These are phyloP conservation scores for Hanseniaspora hatyaiensis DNA, from an alignment of 805 yeast genomes.

Conservation along the genomic window DNA sequence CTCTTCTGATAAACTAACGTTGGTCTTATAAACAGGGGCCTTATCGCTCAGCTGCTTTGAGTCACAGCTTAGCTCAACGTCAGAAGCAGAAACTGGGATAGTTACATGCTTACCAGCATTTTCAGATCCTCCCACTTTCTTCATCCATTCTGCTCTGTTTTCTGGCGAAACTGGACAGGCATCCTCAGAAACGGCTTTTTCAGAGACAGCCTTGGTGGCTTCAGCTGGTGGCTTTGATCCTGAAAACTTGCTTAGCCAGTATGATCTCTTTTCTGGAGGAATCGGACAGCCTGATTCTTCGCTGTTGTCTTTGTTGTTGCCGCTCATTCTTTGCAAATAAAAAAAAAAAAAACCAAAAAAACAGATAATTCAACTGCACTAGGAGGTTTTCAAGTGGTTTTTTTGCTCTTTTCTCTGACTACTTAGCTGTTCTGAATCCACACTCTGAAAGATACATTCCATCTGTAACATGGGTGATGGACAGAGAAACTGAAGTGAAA, in stretches of 20 bases:
- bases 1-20: conserved; percentile 48
- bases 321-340: too few relatives aligned
- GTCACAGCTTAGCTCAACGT: conserved; percentile 32
- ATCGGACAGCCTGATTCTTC: conserved; percentile 48
- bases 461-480: too few relatives aligned
- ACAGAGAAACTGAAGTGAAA: too few relatives aligned
- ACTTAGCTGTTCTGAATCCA: too few relatives aligned
- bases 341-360: too few relatives aligned
- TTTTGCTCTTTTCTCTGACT: too few relatives aligned
- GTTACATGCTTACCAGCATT: conserved; percentile 20
- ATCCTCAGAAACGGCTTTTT: conserved; percentile 21
- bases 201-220: conserved; percentile 18
- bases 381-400: too few relatives aligned
- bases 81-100: conserved; percentile 20
- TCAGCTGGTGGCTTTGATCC: conserved; percentile 6
- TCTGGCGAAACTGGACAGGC: conserved; percentile 59
- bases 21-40: conserved; percentile 27
- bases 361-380: too few relatives aligned
- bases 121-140: conserved; percentile 14
- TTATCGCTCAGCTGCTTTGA: conserved; percentile 34
- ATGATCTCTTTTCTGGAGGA: conserved; percentile 46
- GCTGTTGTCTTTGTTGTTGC: too few relatives aligned
- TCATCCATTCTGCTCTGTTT: conserved; percentile 49
- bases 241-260: conserved; percentile 36
- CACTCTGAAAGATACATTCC: too few relatives aligned